Base-by-base conservation (phyloP, 192 early-diverging fungal genomes). In the Gryganskiella cystojenkinii region DNA sequence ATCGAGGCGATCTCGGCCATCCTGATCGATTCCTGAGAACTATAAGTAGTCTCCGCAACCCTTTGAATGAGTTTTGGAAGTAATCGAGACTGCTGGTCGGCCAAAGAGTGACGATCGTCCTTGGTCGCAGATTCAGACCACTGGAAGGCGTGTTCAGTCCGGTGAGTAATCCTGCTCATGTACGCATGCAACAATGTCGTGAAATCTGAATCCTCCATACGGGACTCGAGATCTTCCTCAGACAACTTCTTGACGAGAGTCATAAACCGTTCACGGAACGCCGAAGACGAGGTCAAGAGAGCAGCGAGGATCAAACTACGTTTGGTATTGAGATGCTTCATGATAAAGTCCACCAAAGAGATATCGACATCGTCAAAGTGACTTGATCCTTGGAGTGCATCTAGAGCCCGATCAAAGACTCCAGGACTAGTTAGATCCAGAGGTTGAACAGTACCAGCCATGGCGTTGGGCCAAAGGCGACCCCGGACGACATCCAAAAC, bases 391-490 rank as follows among this genome's bases (percentile, higher is more conserved):
- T 64, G 66, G 4, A 78, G 61, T 20, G 61, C 57, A 22, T 64
- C 50, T 25, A 58, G 37, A 15, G 74, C 74, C 13, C 44, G 74
- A 20, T 69, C 67, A 27, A 78, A 78, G 8, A 78, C 61, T 9
- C 61, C 49, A 3, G 74, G 61, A 1, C 43, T 20, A 1, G 74
- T 51, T 10, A 78, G 30, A 34, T 78, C 74, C 15, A 69, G 10
- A 47, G 66, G 60, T 3, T 22, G 24, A 6, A 58, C 11, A 8
- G 53, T 59, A 1, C 45, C 31, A 7, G 64, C 64, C 65, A 71
- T 72, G 24, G 70, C 54, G 30, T 80, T 80, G 1, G 65, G 68
- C 68, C 65, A 71, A 3, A 71, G 64, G 4, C 70, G 57, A 43
- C 64, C 64, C 1, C 47, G 62, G 24, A 70, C 46, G 11, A 70